A percentile compares a stretch with the other conserved stretches of the same genome.
These are phyloP conservation scores for Melaleuca alternifolia DNA, from an alignment of 345 rosid species.

Conservation along the genomic window DNA sequence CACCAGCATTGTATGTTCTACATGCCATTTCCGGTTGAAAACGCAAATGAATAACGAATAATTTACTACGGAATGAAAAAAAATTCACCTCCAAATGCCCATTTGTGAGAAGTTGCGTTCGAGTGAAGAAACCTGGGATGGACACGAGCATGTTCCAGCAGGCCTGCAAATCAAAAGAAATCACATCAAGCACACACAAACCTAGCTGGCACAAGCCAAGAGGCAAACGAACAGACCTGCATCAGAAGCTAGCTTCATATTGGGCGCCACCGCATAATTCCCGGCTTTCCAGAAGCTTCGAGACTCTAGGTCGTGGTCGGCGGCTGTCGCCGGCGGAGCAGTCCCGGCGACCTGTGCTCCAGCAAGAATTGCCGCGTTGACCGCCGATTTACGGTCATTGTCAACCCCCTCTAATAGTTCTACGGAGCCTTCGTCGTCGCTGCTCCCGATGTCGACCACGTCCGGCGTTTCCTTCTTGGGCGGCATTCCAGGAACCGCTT, in stretches of 20 bases:
- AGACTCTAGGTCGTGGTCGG: conserved; percentile 22
- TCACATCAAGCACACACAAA: neutral
- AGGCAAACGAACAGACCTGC: conserved; percentile 9
- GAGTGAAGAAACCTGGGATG: conserved; percentile 97
- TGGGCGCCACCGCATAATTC: conserved; percentile 14
- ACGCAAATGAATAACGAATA: neutral
- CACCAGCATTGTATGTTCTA: neutral
- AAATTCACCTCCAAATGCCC: conserved; percentile 95
- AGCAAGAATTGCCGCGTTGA: neutral
- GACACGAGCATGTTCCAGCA: conserved; percentile 82
- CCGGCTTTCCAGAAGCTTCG: conserved; percentile 95
- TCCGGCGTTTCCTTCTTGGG: conserved; percentile 11
- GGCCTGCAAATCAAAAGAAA: conserved; percentile 20
- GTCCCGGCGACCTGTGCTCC: neutral
- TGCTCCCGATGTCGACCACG: conserved; percentile 32
- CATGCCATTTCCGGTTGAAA: neutral
- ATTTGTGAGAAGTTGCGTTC: conserved; percentile 97
- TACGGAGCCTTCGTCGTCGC: conserved; percentile 30
- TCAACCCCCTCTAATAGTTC: neutral
- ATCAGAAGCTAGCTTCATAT: conserved; percentile 2
- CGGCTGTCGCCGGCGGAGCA: neutral
- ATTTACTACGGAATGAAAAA: neutral
- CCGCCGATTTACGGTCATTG: neutral
- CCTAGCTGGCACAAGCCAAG: neutral
- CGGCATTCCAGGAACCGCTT: conserved; percentile 15